phyloP scores from a whole-genome alignment of 345 rosid species.

The Acer negundo region DNA sequence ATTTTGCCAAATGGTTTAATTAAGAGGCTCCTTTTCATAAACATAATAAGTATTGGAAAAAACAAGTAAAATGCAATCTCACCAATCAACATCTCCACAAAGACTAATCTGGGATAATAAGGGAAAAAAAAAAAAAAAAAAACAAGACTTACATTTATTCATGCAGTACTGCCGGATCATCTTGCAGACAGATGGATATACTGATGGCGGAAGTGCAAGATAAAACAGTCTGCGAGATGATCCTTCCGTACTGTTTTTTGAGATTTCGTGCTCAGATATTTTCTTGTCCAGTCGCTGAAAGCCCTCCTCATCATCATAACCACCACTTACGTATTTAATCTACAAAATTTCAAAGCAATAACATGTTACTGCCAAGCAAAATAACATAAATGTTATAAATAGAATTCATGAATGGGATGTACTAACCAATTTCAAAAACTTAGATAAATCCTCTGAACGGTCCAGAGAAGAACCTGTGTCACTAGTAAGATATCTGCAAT shows the following conservation, averaged over 20 bases:
- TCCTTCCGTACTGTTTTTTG: constrained; percentile 65
- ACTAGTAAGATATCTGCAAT: constrained; percentile 65
- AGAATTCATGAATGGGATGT: constrained; percentile 10
- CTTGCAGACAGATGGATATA: constrained; percentile 89
- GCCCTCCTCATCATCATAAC: constrained; percentile 85
- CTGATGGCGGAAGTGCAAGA: constrained; percentile 95
- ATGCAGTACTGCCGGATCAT: constrained; percentile 84
- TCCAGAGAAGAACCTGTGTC: constrained; percentile 49
- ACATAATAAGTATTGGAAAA: background rate
- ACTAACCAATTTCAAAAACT: constrained; percentile 86
- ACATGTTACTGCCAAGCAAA: constrained; percentile 11
- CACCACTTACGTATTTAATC: constrained; percentile 93
- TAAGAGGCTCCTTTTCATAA: constrained; percentile 1
- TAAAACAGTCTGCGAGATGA: constrained; percentile 89
- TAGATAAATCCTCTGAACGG: constrained; percentile 48
- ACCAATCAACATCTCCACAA: constrained; percentile 5
- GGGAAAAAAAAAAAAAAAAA: constrained; percentile 5
- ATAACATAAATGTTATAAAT: background rate
- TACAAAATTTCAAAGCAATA: constrained; percentile 30
- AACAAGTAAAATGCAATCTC: constrained; percentile 1
- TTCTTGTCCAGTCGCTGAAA: constrained; percentile 70
- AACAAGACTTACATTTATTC: constrained; percentile 84
- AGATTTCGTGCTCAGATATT: constrained; percentile 68
- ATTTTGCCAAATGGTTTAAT: background rate
- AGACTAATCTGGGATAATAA: background rate